These are phyloP conservation scores for Grigorovia jiainica DNA, from an alignment of 805 yeast genomes.

Conservation along the genomic window DNA sequence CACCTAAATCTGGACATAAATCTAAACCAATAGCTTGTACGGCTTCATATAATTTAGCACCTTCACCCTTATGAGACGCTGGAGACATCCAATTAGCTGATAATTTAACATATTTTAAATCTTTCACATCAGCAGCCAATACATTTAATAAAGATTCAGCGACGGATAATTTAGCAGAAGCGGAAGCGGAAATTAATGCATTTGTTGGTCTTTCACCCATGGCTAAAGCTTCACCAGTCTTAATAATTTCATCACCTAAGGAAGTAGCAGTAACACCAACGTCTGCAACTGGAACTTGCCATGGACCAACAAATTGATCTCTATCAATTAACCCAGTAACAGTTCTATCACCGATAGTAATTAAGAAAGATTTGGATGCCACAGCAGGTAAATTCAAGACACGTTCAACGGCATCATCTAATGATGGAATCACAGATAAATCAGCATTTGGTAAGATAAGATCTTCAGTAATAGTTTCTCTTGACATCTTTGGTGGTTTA, in stretches of 20 bases:
- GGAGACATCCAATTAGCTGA: conserved; percentile 99
- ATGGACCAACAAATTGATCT: conserved; percentile 98
- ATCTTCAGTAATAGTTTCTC: conserved; percentile 56
- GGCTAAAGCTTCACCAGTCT: conserved; percentile 94
- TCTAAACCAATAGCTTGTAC: conserved; percentile 94
- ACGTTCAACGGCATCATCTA: conserved; percentile 64
- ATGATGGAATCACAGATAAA: conserved; percentile 29
- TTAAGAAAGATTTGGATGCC: conserved; percentile 87
- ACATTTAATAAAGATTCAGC: conserved; percentile 89
- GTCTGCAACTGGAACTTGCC: conserved; percentile 99
- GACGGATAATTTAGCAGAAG: conserved; percentile 90
- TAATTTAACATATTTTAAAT: conserved; percentile 65
- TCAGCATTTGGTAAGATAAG: conserved; percentile 37
- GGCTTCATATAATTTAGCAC: conserved; percentile 88
- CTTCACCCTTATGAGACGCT: conserved; percentile 91
- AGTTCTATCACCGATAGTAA: conserved; percentile 98
- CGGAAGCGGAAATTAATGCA: conserved; percentile 80
- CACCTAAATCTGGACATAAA: conserved; percentile 84
- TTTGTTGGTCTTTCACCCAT: conserved; percentile 93
- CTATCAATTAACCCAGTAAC: conserved; percentile 94
- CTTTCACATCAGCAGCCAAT: conserved; percentile 79
- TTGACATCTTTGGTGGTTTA: conserved; percentile 92
- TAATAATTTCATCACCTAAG: conserved; percentile 57
- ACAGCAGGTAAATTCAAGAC: conserved; percentile 88
- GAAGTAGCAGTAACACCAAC: conserved; percentile 94